phyloP scores from a whole-genome alignment of 805 yeast genomes.

The Zygotorulaspora florentina region DNA sequence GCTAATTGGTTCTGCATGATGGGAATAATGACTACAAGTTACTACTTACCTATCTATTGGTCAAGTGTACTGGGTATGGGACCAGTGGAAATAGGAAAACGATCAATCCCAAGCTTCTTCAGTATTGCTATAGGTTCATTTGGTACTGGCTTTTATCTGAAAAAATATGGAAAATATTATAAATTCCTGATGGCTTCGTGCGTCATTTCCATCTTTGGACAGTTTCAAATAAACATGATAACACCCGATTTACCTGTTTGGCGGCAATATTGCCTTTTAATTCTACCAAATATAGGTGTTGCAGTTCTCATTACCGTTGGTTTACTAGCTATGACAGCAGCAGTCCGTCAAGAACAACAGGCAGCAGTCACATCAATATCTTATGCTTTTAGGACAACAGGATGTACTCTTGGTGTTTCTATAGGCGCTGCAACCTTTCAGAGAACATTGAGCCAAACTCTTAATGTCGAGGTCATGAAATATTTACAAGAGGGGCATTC shows the following conservation, averaged over 20 bases:
- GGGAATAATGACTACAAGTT: slow-evolving; percentile 45
- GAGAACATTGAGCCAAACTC: slow-evolving; percentile 34
- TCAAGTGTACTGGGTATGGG: slow-evolving; percentile 50
- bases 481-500: slow-evolving; percentile 38
- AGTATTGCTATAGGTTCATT: slow-evolving; percentile 57
- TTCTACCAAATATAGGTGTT: slow-evolving; percentile 53
- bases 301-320: slow-evolving; percentile 62
- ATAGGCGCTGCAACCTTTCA: slow-evolving; percentile 62
- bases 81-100: slow-evolving; percentile 55
- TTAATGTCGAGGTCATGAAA: slow-evolving; percentile 32
- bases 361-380: slow-evolving; percentile 88
- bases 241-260: slow-evolving; percentile 35
- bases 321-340: slow-evolving; percentile 62
- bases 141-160: slow-evolving; percentile 63
- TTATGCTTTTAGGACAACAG: slow-evolving; percentile 81
- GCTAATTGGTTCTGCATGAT: slow-evolving; percentile 33
- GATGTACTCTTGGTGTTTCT: slow-evolving; percentile 79
- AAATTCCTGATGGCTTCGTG: slow-evolving; percentile 43
- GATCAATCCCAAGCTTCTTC: slow-evolving; percentile 58
- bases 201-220: slow-evolving; percentile 45
- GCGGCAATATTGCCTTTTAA: slow-evolving; percentile 42
- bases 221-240: slow-evolving; percentile 34
- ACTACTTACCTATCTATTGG: slow-evolving; percentile 59
- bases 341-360: slow-evolving; percentile 63
- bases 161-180: slow-evolving; percentile 56